phyloP scores from a whole-genome alignment of 2,329 filamentous ascomycete genomes.

The Cucurbitaria berberidis region DNA sequence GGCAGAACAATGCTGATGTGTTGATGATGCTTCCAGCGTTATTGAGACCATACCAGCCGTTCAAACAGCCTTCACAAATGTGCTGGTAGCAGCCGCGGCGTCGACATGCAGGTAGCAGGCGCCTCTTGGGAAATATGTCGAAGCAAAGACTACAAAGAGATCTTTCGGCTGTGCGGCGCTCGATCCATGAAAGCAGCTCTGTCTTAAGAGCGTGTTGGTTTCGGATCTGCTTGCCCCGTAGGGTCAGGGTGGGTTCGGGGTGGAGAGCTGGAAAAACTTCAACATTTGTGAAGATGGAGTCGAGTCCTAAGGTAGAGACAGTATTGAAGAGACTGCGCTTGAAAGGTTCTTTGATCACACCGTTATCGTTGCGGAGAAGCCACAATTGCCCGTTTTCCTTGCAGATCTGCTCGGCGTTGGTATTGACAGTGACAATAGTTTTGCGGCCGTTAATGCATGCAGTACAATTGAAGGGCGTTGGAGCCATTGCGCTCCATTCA shows the following conservation, averaged over 20 bases:
- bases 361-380: conserved; percentile 53
- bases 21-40: conserved; percentile 54
- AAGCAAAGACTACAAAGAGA: conserved; percentile 58
- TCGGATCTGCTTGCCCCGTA: conserved; percentile 52
- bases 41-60: conserved; percentile 58
- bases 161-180: conserved; percentile 48
- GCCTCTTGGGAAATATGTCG: conserved; percentile 42
- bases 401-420: conserved; percentile 47
- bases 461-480: conserved; percentile 51
- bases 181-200: conserved; percentile 49
- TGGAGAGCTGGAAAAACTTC: conserved; percentile 41
- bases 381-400: conserved; percentile 53
- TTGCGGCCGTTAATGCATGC: conserved; percentile 48
- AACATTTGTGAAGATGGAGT: conserved; percentile 48
- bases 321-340: conserved; percentile 49
- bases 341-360: conserved; percentile 48
- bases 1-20: conserved; percentile 56
- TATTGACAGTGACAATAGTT: conserved; percentile 50
- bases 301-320: conserved; percentile 31
- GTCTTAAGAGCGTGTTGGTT: conserved; percentile 49
- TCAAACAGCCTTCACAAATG: conserved; percentile 52
- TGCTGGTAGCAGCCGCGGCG: conserved; percentile 54
- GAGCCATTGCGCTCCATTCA: conserved; percentile 46
- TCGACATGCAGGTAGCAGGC: conserved; percentile 54
- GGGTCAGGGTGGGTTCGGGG: conserved; percentile 30